These are phyloP conservation scores for Lepraria neglecta DNA, from an alignment of 495 filamentous ascomycete genomes.

Conservation along the genomic window DNA sequence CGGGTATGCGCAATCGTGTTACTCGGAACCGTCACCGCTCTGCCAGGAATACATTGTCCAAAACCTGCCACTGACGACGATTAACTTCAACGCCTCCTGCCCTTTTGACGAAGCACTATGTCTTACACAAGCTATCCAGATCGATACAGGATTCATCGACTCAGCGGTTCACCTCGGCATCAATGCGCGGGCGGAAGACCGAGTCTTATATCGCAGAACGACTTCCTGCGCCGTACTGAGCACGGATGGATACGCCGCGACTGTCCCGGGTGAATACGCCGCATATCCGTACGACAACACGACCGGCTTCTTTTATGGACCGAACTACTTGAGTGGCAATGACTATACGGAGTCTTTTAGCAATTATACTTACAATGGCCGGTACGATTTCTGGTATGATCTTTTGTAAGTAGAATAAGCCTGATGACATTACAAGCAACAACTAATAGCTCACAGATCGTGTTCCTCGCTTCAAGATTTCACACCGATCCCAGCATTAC, in stretches of 20 bases:
- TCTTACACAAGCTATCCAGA: background rate
- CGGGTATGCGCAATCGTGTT: background rate
- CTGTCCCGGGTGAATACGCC: background rate
- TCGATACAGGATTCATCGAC: constrained; percentile 1
- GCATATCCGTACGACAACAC: background rate
- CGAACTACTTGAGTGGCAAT: background rate
- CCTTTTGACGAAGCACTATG: background rate
- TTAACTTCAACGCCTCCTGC: background rate
- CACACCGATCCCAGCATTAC: background rate
- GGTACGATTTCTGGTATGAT: background rate
- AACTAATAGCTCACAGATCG: background rate
- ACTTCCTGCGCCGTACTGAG: background rate
- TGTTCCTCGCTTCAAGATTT: background rate
- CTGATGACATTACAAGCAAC: background rate
- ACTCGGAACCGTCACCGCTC: too few species aligned
- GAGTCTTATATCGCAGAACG: background rate
- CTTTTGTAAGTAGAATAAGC: background rate
- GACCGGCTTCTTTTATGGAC: background rate
- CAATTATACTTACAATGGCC: background rate
- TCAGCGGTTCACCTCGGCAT: constrained; percentile 1
- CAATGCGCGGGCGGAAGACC: background rate
- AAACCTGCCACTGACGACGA: background rate
- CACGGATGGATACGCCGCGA: background rate
- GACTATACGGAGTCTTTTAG: background rate
- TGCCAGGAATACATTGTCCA: background rate